These are phyloP conservation scores for Tagetes patula DNA, from an alignment of 129 eudicot genomes.

Conservation along the genomic window DNA sequence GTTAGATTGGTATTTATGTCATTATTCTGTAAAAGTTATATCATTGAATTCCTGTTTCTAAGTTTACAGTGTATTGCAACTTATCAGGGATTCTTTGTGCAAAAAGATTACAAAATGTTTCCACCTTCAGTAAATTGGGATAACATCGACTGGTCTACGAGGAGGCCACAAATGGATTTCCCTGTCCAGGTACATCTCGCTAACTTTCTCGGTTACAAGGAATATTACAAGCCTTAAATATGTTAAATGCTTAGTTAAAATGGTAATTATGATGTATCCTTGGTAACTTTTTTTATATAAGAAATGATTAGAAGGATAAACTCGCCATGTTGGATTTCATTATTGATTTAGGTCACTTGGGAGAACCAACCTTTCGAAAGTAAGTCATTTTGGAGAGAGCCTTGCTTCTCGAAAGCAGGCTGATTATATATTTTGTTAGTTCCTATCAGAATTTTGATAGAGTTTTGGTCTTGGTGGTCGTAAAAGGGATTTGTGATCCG, in stretches of 20 bases:
- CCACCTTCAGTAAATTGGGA: conserved; percentile 97
- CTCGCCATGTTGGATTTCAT: too few relatives aligned
- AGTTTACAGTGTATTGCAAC: conserved; percentile 22
- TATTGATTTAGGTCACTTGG: neutral
- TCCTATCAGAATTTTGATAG: neutral
- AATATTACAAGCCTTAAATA: too few relatives aligned
- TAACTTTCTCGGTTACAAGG: too few relatives aligned
- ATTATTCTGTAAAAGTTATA: neutral
- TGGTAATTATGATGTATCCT: too few relatives aligned
- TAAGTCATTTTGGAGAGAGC: neutral
- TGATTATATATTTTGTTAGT: neutral
- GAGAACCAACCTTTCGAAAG: neutral
- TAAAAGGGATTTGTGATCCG: neutral
- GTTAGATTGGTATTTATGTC: conserved; percentile 31
- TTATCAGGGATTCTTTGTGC: conserved; percentile 96
- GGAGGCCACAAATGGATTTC: conserved; percentile 91
- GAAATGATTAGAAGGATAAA: neutral
- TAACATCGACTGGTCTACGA: conserved; percentile 85
- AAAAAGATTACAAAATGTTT: conserved; percentile 91
- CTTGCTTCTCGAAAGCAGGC: neutral
- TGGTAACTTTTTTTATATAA: too few relatives aligned
- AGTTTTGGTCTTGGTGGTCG: neutral
- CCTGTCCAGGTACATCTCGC: conserved; percentile 69
- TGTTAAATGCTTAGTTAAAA: too few relatives aligned
- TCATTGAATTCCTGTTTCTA: conserved; percentile 4